A percentile compares a stretch with the other conserved stretches of the same genome.
phyloP scores from a whole-genome alignment of 257 asterid genomes.

The Craterostigma plantagineum region DNA sequence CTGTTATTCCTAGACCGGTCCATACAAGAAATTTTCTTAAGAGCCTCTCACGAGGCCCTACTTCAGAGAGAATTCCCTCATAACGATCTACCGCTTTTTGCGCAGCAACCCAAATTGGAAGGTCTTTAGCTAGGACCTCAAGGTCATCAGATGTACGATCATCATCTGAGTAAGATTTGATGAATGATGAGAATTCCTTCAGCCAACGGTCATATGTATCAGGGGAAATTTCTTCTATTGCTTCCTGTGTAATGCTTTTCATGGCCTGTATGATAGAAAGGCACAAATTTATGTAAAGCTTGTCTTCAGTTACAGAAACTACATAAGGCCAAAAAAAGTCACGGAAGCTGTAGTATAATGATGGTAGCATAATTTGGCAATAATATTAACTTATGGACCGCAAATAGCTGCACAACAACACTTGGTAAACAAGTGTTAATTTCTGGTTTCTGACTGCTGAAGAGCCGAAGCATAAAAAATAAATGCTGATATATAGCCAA shows the following conservation, averaged over 20 bases:
- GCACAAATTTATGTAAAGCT: conserved; percentile 1
- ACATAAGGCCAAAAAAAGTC: too few relatives aligned
- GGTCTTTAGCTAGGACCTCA: conserved; percentile 24
- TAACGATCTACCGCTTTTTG: conserved; percentile 72
- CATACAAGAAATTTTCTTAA: conserved; percentile 54
- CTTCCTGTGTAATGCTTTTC: conserved; percentile 24
- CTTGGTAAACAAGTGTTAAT: too few relatives aligned
- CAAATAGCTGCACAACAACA: too few relatives aligned
- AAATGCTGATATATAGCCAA: too few relatives aligned
- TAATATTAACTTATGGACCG: too few relatives aligned
- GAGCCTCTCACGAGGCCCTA: conserved; percentile 84
- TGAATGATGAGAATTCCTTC: conserved; percentile 26
- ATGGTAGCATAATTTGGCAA: too few relatives aligned
- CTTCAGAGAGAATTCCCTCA: conserved; percentile 63
- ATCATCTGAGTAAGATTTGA: conserved; percentile 30
- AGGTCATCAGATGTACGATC: conserved; percentile 19
- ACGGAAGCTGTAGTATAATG: too few relatives aligned
- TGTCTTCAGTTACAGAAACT: too few relatives aligned
- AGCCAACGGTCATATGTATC: conserved; percentile 36
- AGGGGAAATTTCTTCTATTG: conserved; percentile 23
- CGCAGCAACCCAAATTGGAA: conserved; percentile 78
- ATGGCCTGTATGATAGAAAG: conserved; percentile 30
- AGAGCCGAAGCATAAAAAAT: too few relatives aligned
- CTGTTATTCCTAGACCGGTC: conserved; percentile 59
- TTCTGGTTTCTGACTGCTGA: too few relatives aligned